Base-by-base conservation (phyloP, 2,329 filamentous ascomycete species). In the Amylocarpus encephaloides region DNA sequence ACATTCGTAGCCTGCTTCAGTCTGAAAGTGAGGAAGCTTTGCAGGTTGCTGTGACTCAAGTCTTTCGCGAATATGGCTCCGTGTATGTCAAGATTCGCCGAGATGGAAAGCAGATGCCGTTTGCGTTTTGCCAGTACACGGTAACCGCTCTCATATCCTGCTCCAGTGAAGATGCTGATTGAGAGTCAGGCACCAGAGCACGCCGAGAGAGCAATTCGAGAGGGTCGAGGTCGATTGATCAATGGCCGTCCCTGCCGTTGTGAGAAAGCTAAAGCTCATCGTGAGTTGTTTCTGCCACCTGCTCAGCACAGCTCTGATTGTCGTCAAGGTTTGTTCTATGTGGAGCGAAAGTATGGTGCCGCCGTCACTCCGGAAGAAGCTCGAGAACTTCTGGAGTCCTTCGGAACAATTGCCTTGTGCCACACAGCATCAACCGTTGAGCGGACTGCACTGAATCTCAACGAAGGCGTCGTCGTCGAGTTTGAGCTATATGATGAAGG, bases 11-110 rank as follows among this genome's bases (percentile, higher is more conserved):
- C 50, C 70, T 84, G 2, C 70, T 76, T 0, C 72, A 78, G 55
- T 62, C 67, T 1, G 67, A 72, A 48, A 70, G 71, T 9, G 79
- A 83, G 54, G 61, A 66, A 7, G 68, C 67, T n/a, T 70, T 85
- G 12, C 71, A 79, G 51, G 66, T 68, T 6, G 76, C 73, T 35
- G 72, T 85, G 3, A 77, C 73, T 3, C 66, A 71, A 6, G 65
- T 69, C 15, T 84, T 85, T 62, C 67, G 70, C 15, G 62, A 68
- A 13, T 83, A 70, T 57, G 82, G 82, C 5, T 70, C 69, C 0
- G 77, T 80, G 19, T 84, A 73, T 54, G 75, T 83, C 54, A 84
- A 85, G 68, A 80, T 85, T 51, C 77, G 79, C 34, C 76, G 81
- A 15, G 80, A 84, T 57, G 54, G 51, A 10, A 72, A 76, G 47